Base-by-base conservation (phyloP, 495 filamentous ascomycete genomes). In the Pseudevernia furfuracea region DNA sequence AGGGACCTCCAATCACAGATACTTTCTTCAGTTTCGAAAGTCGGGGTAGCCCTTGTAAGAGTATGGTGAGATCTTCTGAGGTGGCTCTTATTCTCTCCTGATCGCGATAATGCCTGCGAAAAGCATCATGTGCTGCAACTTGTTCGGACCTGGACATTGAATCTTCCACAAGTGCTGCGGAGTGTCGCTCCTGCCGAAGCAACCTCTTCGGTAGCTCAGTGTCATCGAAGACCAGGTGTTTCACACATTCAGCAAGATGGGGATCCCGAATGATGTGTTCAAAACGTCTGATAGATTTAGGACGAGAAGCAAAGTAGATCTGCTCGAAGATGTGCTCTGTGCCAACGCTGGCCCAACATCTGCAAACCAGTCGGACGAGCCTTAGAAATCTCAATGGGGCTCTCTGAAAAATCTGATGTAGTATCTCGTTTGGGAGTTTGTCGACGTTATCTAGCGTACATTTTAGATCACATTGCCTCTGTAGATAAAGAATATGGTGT, bases 1-100 rank as follows among this genome's bases (percentile, higher is more conserved):
- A 53, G 28, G 49, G 28, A 53, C 25, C 49, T 53, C 49, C 49
- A 53, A 53, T 19, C 4, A 53, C 49, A 53, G 49, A 53, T 53
- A 53, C 15, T 10, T 53, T 53, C 32, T 19, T 32, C 25, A 32
- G 3, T 7, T 19, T 53, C 28, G 28, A 5, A 53, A 53, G 25
- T 7, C 8, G 49, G 49, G 49, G 28, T 17, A 53, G 4, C 19
- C 49, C 49, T 53, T 32, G 25, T 19, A 32, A 53, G 28, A 53
- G 49, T 32, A 17, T 14, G 7, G 25, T 21, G 49, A 32, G 49
- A 32, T 53, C 49, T 14, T 32, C 19, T 17, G 49, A 53, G 49
- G 25, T 53, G 11, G 28, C 49, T 12, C 28, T 30, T 53, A 53
- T 53, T 17, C 19, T 12, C 49, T 53, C 25, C 49, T 53, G 49